phyloP scores from a whole-genome alignment of 1,284 basidiomycete genomes.

The Exobasidium rhododendri region DNA sequence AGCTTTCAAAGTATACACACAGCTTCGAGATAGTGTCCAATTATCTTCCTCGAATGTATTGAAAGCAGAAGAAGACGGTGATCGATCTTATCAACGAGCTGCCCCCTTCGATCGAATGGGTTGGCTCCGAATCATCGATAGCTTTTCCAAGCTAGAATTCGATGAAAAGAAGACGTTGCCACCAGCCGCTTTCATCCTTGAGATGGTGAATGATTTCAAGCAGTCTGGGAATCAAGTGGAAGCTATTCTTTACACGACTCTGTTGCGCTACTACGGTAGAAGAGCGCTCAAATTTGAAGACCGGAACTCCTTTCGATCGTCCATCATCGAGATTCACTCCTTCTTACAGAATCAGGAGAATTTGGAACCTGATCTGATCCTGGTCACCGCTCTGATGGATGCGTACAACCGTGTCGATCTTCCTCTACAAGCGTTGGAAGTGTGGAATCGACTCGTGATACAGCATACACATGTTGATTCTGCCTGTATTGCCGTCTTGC shows the following conservation, averaged over 20 bases:
- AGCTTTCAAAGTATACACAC: slow-evolving; percentile 27
- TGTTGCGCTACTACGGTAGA: slow-evolving; percentile 62
- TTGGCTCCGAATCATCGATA: slow-evolving; percentile 21
- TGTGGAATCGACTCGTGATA: slow-evolving; percentile 72
- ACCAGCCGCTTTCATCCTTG: slow-evolving; percentile 68
- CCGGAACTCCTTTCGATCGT: slow-evolving; percentile 55
- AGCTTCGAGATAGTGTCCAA: neutral
- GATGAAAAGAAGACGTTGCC: slow-evolving; percentile 44
- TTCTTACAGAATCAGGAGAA: neutral
- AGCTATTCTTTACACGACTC: slow-evolving; percentile 67
- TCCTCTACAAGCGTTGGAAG: slow-evolving; percentile 67
- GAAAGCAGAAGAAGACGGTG: neutral
- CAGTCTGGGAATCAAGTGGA: slow-evolving; percentile 64
- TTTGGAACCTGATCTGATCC: slow-evolving; percentile 64
- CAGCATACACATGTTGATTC: slow-evolving; percentile 60
- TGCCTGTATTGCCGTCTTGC: slow-evolving; percentile 71
- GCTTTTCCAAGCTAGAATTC: slow-evolving; percentile 18
- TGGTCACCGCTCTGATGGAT: slow-evolving; percentile 88
- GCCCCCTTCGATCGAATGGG: slow-evolving; percentile 7
- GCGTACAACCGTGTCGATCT: slow-evolving; percentile 75
- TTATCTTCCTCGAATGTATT: too few species aligned
- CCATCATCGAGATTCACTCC: neutral
- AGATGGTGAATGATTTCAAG: slow-evolving; percentile 80
- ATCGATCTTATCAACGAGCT: neutral
- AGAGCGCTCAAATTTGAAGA: slow-evolving; percentile 55